Percentiles rank a stretch among this genome's conserved stretches.
Conservation (phyloP, 2,329 filamentous ascomycete genomes). For the Ophiostoma angusticollis region DNA sequence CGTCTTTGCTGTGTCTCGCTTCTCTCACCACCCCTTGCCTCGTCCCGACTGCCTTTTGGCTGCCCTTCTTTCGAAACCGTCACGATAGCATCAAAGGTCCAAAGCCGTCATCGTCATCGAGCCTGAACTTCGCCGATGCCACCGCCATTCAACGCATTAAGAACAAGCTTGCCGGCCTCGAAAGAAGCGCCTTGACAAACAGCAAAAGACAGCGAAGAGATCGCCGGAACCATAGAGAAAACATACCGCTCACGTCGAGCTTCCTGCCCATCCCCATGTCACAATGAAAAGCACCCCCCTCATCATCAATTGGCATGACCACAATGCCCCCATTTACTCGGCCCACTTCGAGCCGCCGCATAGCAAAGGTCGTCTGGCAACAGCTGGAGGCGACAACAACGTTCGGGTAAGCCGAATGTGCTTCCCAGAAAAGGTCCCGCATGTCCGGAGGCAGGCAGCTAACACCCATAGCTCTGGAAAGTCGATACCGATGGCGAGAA, state of each 20-base stretch:
- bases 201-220: too few species aligned
- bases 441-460: conserved; percentile 1
- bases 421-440: too few species aligned
- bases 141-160: neutral
- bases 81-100: neutral
- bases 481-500: conserved; percentile 76
- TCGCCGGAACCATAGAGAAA: too few species aligned
- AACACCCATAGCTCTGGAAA: conserved; percentile 63
- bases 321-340: conserved; percentile 93
- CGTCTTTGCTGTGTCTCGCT: neutral
- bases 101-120: neutral
- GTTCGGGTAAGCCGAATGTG: conserved; percentile 62
- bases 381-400: conserved; percentile 91
- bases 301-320: conserved; percentile 97
- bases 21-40: neutral
- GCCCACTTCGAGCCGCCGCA: conserved; percentile 87
- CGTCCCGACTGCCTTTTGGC: neutral
- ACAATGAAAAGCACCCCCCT: conserved; percentile 92
- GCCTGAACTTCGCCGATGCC: too few species aligned
- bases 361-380: conserved; percentile 83
- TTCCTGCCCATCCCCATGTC: conserved; percentile 17
- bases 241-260: neutral
- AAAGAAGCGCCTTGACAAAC: too few species aligned
- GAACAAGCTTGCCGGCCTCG: too few species aligned
- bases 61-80: too few species aligned